Base-by-base conservation (phyloP, 2,329 filamentous ascomycete genomes). In the Scorias spongiosa region DNA sequence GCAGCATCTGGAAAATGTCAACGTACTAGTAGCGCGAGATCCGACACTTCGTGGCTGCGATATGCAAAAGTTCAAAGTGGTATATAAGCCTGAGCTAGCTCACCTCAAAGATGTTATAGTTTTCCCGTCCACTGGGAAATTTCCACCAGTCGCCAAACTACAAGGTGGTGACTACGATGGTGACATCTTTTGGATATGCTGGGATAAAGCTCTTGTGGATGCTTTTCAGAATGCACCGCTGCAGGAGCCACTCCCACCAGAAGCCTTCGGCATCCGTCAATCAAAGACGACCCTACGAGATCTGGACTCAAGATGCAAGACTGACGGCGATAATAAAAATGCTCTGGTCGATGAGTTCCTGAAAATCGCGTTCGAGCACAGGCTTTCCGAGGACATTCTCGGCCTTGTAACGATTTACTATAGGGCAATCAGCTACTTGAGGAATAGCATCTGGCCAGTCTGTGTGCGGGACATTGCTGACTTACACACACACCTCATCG, bases 111-210 rank as follows among this genome's bases (percentile, higher is more conserved):
- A 95, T 52, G 78, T 94, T 1, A 70, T 91, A 11, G 72, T 95
- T 0, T 95, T 96, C 51, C 70, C 84, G 0, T 68, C 67, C 0
- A 74, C 71, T 46, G 82, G 82, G 0, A 56, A 70, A 20, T 64
- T 63, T 1, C 75, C 83, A 0, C 67, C 87, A 0, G 84, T 83
- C 0, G 73, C 76, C 8, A 78, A 80, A 52, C 66, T 89, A 0
- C 84, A 82, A 1, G 84, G 84, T 0, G 84, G 84, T 0, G 84
- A 89, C 54, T 89, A 87, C 48, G 84, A 89, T 50, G 84, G 84
- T 0, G 84, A 91, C 48, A 71, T 66, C 10, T 70, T 82, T 4
- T 88, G 82, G 81, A 63, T 85, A 0, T 85, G 80, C 53, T 89
- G 81, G 80, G 81, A 88, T 26, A 64, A 67, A 0, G 60, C 64